These are phyloP conservation scores for Exophiala alcalophila DNA, from an alignment of 2,329 filamentous ascomycete genomes.

Conservation along the genomic window DNA sequence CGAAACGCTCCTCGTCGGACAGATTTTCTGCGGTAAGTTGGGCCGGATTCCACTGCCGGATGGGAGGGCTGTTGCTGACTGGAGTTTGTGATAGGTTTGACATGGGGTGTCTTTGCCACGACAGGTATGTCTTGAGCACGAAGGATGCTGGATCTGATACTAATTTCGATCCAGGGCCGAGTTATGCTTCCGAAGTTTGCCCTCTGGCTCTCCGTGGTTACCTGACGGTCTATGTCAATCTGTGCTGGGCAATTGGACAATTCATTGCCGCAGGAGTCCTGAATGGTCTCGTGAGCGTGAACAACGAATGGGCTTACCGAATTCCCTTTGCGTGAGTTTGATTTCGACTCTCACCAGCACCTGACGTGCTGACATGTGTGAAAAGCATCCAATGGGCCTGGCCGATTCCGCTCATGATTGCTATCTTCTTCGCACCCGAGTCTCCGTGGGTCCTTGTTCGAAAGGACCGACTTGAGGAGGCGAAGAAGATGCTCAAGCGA, in stretches of 20 bases:
- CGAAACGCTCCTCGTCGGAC: slow-evolving; percentile 46
- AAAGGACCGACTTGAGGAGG: slow-evolving; percentile 35
- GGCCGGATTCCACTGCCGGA: no score
- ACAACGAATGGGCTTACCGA: slow-evolving; percentile 46
- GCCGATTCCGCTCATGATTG: slow-evolving; percentile 25
- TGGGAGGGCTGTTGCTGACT: no score
- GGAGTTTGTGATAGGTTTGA: slow-evolving; percentile 12
- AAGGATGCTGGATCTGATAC: no score
- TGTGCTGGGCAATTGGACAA: slow-evolving; percentile 22
- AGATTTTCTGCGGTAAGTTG: slow-evolving; percentile 47
- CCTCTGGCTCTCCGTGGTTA: slow-evolving; percentile 50
- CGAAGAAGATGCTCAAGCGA: slow-evolving; percentile 33
- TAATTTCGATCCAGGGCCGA: no score
- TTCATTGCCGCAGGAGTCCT: slow-evolving; percentile 43
- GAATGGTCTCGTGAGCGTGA: slow-evolving; percentile 40
- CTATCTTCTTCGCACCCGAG: slow-evolving; percentile 21
- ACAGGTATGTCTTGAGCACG: no score
- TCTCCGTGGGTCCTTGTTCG: slow-evolving; percentile 41
- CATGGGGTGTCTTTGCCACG: slow-evolving; percentile 18
- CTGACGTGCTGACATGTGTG: no score
- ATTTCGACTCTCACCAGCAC: no score
- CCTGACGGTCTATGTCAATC: slow-evolving; percentile 45
- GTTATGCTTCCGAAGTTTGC: slow-evolving; percentile 39
- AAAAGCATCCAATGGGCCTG: slow-evolving; percentile 4
- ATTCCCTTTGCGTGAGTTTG: slow-evolving; percentile 43